Percentiles rank a stretch among this genome's conserved stretches.
Evolutionary conservation across 306 rosid genomes (phyloP).

Genomic region (Vigna hirtella): DNA sequence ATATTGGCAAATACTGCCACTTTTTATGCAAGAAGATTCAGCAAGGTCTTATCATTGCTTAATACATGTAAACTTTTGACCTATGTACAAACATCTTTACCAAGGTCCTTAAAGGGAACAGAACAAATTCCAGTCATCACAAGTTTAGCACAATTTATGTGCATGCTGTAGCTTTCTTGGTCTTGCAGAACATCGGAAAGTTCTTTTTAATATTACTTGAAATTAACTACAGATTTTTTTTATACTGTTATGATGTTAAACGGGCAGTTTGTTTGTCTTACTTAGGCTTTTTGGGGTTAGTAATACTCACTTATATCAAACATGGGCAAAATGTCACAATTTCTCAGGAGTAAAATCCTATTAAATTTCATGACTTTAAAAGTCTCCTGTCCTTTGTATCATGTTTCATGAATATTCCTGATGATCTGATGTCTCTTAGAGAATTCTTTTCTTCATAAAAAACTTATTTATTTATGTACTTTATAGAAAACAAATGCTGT

Average conservation of each 20-base stretch:
- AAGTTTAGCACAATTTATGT: background rate
- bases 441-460: constrained; percentile 25
- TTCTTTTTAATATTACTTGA: background rate
- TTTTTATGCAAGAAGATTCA: background rate
- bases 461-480: constrained; percentile 35
- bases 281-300: background rate
- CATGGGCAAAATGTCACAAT: background rate
- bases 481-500: background rate
- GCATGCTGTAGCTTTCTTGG: background rate
- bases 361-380: background rate
- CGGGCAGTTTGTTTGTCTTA: background rate
- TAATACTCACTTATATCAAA: background rate
- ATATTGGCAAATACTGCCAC: background rate
- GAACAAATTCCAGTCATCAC: background rate
- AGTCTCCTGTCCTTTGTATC: background rate
- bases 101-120: constrained; percentile 1
- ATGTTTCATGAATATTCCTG: constrained; percentile 28
- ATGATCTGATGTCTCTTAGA: constrained; percentile 18
- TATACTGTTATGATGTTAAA: background rate
- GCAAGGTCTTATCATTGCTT: background rate
- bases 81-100: background rate
- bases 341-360: background rate
- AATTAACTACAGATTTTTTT: background rate
- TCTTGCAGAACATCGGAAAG: background rate
- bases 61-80: background rate